Evolutionary conservation across 345 rosid genomes (phyloP).

Genomic region (Mallotus nudiflorus): DNA sequence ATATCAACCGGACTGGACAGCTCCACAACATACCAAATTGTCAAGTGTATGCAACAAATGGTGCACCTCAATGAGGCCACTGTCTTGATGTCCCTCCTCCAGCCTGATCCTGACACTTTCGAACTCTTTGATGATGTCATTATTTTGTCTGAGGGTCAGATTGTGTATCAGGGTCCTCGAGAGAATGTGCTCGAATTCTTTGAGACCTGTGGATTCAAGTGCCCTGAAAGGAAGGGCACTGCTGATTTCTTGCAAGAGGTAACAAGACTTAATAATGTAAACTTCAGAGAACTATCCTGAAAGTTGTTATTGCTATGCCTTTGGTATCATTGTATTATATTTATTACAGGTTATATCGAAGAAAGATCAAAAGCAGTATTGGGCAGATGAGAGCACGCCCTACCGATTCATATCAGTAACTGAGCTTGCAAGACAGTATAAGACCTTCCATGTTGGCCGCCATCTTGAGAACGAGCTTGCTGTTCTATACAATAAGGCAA

Average conservation of each 20-base stretch:
- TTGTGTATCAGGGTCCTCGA: constrained; percentile 22
- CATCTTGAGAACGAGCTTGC: constrained; percentile 36
- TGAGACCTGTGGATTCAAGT: constrained; percentile 21
- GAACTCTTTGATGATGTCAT: constrained; percentile 24
- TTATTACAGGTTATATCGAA: constrained; percentile 43
- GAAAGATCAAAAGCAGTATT: constrained; percentile 58
- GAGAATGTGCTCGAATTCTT: constrained; percentile 13
- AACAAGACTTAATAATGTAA: too few relatives aligned
- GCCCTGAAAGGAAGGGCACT: constrained; percentile 24
- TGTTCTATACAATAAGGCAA: constrained; percentile 40
- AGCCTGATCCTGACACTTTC: constrained; percentile 24
- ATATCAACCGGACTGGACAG: constrained; percentile 30
- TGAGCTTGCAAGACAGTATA: constrained; percentile 41
- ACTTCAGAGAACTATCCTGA: neutral
- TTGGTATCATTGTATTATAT: neutral
- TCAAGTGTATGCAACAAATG: constrained; percentile 25
- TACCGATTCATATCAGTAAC: constrained; percentile 40
- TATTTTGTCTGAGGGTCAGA: constrained; percentile 19
- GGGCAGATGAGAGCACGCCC: constrained; percentile 38
- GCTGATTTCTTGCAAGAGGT: constrained; percentile 31
- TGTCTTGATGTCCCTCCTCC: constrained; percentile 20
- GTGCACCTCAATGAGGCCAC: constrained; percentile 26
- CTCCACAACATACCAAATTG: constrained; percentile 26
- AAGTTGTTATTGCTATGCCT: neutral
- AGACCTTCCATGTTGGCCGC: constrained; percentile 42